Evolutionary conservation across 2,329 filamentous ascomycete genomes (phyloP).

Genomic region (Sporothrix euskadiensis): DNA sequence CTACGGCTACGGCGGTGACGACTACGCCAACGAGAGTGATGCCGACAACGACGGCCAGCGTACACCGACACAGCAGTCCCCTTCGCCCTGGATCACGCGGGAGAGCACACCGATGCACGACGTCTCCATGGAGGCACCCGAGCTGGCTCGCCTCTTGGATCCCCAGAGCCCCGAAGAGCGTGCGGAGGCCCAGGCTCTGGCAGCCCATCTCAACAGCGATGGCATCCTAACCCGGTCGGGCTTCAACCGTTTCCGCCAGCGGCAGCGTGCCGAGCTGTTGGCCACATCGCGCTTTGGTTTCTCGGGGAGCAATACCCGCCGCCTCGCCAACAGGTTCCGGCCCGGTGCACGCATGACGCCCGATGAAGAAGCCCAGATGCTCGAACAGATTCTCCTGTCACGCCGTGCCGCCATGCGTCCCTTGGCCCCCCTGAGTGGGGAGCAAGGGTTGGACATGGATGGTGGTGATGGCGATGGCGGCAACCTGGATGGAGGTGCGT

Average conservation of each 20-base stretch:
- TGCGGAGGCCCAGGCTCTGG: slow-evolving; percentile 76
- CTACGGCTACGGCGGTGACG: slow-evolving; percentile 48
- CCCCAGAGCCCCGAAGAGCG: slow-evolving; percentile 75
- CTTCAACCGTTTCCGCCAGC: slow-evolving; percentile 67
- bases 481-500: background rate
- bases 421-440: background rate
- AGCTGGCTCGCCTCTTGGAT: slow-evolving; percentile 78
- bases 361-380: slow-evolving; percentile 61
- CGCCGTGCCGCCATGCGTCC: slow-evolving; percentile 42
- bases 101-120: slow-evolving; percentile 63
- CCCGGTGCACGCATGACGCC: slow-evolving; percentile 48
- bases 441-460: too few relatives aligned
- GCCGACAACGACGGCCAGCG: slow-evolving; percentile 51
- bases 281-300: slow-evolving; percentile 36
- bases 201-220: slow-evolving; percentile 72
- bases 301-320: slow-evolving; percentile 37
- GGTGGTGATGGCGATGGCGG: slow-evolving; percentile 19
- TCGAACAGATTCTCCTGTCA: slow-evolving; percentile 61
- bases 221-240: slow-evolving; percentile 78
- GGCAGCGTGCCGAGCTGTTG: slow-evolving; percentile 69
- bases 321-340: slow-evolving; percentile 36
- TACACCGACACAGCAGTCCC: slow-evolving; percentile 56
- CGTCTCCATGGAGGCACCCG: slow-evolving; percentile 62
- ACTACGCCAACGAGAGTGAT: slow-evolving; percentile 38
- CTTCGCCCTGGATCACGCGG: slow-evolving; percentile 38